Base-by-base conservation (phyloP, 2,329 filamentous ascomycete species). In the Cyanodermella asteris region DNA sequence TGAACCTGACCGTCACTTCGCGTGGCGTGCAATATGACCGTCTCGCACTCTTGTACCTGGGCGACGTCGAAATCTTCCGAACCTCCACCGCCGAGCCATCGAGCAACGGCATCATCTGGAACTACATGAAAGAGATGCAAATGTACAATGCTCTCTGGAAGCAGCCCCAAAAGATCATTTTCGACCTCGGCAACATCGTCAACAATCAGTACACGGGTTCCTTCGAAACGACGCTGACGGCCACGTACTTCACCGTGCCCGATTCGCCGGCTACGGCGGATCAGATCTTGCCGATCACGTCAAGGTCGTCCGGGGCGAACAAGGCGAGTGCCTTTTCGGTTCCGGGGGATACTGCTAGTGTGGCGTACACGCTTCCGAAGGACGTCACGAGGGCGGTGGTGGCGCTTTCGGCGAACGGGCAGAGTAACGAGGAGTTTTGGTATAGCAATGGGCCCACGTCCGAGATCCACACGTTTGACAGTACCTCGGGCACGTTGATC, bases 1-100 rank as follows among this genome's bases (percentile, higher is more conserved):
- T 87, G 45, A 80, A 81, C 39, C 62, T 87, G 35, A 82, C 73
- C 1, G 70, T 75, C 9, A 64, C 64, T 1, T 75, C 72, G 7
- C 52, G 55, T 32, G 78, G 78, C 1, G 59, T 64, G 3, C 78
- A 90, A 37, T 82, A 64, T 45, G 78, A 90, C 42, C 62, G 77
- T 19, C 56, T 84, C 6, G 78, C 67, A 4, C 46, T 72, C 16
- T 70, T 87, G 59, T 87, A 72, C 38, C 55, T 87, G 18, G 67
- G 66, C 20, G 73, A 84, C 42, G 67, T 64, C 7, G 77, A 90
- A 43, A 59, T 90, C n/a, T 87, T 74, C 56, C 59, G 77, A 13
- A 82, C 76, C 2, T 81, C 75, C 5, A 90, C 78, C 1, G 74
- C 77, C 4, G 74, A 90, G 48, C 76, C 78, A 2, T 77, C 67